Evolutionary conservation across 163 green algal species (phyloP), one percentile per base, ranked within the genome.

Genomic region (Prototheca wickerhamii): DNA sequence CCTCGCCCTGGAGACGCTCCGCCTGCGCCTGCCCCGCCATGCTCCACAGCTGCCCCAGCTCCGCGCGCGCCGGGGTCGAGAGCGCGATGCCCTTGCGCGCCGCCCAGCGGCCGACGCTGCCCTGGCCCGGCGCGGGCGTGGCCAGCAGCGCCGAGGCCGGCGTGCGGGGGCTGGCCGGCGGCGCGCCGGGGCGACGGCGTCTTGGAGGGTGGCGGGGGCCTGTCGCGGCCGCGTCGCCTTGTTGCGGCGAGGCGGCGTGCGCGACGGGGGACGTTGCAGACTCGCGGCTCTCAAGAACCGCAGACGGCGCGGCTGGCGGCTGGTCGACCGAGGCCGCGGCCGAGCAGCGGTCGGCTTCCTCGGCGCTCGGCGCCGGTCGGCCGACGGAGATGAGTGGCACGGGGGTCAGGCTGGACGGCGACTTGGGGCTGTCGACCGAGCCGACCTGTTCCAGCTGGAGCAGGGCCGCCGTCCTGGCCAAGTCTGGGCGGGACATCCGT

Each of bases 41-140:
- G 5, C 32, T 56, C 72, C 72, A 78, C 35, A 78, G 60, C 31
- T 52, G 62, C 28, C 52, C 44, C 26, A 78, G 46, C 25, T 78
- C 72, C 23, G 31, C 42, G 43, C 55, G 44, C 4, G 67, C 63
- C 18, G 72, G 72, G 1, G 72, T 72, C 25, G 15, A 62, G 25
- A 78, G 58, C 4, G 40, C 33, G 18, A 23, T n/a, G 1, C 57
- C 72, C 12, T 67, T 56, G n/a, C 67, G 65, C 37, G 73, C 62
- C 52, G 75, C 60, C 72, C 72, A 78, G n/a, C 28, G 35, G 3
- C 33, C 57, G 26, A 78, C 6, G 65, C 60, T 66, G 29, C 72
- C 72, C 7, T 58, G 33, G n/a, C 72, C 72, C 17, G 70, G 65
- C 25, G 42, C 65, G 35, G 65, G 71, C 3, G 71, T 78, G n/a